These are phyloP conservation scores for Dryas octopetala DNA, from an alignment of 306 rosid genomes.

Conservation along the genomic window DNA sequence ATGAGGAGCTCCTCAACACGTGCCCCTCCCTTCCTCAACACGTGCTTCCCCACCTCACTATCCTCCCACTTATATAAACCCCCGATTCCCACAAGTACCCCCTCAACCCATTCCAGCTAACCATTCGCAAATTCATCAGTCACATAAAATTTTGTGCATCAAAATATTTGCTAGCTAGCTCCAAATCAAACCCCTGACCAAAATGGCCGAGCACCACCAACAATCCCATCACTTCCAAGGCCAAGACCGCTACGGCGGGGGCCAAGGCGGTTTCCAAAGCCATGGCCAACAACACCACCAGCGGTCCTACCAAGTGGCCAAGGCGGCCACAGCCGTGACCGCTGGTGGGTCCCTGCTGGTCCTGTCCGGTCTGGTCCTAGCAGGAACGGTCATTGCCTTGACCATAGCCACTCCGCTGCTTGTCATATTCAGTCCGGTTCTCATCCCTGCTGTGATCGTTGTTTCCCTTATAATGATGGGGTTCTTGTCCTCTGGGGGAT, in stretches of 20 bases:
- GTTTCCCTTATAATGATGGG: slow-evolving; percentile 46
- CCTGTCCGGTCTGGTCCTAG: slow-evolving; percentile 48
- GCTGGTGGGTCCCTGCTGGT: slow-evolving; percentile 64
- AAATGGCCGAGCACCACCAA: background rate
- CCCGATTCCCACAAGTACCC: background rate
- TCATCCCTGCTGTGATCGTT: slow-evolving; percentile 56
- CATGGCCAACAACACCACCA: slow-evolving; percentile 16
- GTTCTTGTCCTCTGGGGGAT: slow-evolving; percentile 64
- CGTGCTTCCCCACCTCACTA: slow-evolving; percentile 38
- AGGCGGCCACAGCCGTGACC: slow-evolving; percentile 60
- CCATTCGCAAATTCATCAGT: background rate
- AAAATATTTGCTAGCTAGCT: no score
- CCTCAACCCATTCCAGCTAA: background rate
- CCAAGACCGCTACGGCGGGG: background rate
- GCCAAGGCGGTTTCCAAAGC: no score
- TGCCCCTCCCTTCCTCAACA: slow-evolving; percentile 30
- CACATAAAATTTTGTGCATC: no score
- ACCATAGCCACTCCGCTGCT: slow-evolving; percentile 63
- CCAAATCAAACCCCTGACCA: no score
- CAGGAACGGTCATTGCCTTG: slow-evolving; percentile 54
- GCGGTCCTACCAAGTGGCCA: slow-evolving; percentile 41
- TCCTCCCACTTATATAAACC: slow-evolving; percentile 22
- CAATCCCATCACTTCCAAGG: background rate
- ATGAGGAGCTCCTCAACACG: slow-evolving; percentile 54
- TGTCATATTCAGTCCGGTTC: slow-evolving; percentile 81